Conservation (phyloP, 768 basidiomycete species). For the Hericium rajendrae region DNA sequence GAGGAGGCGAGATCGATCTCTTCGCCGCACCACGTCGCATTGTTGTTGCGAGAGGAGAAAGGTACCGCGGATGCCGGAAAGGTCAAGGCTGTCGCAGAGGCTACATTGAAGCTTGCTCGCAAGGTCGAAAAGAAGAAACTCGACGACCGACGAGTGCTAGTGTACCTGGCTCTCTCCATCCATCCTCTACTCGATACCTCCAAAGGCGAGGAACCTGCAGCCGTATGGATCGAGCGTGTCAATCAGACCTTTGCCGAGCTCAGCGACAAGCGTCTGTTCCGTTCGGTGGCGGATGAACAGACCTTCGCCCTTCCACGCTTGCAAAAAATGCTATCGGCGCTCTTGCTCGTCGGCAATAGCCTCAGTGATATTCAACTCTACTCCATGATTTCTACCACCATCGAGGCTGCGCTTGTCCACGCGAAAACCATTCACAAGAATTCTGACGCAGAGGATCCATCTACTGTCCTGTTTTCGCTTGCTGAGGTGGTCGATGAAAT, state of each 20-base stretch:
- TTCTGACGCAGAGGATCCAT: not conserved
- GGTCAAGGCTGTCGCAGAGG: too few species aligned
- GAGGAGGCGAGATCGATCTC: too few species aligned
- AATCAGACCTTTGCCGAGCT: not conserved
- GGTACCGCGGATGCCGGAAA: too few species aligned
- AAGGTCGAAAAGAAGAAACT: not conserved
- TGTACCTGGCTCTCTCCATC: not conserved
- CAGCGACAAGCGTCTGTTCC: not conserved
- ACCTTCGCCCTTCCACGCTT: not conserved
- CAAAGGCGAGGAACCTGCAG: not conserved
- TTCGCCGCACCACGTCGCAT: too few species aligned
- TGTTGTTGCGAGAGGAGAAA: too few species aligned
- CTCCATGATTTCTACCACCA: not conserved
- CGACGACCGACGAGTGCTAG: not conserved
- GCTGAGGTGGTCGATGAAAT: not conserved
- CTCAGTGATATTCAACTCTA: not conserved
- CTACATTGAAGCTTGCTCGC: not conserved
- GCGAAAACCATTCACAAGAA: not conserved
- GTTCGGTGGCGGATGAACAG: not conserved
- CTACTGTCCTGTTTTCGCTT: not conserved
- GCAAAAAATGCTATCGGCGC: not conserved
- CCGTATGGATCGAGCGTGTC: not conserved
- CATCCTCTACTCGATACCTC: not conserved
- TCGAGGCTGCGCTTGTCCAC: not conserved
- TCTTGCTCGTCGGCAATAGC: not conserved